Conservation (phyloP, 75 land plant species). For the Selaginella moellendorffii region DNA sequence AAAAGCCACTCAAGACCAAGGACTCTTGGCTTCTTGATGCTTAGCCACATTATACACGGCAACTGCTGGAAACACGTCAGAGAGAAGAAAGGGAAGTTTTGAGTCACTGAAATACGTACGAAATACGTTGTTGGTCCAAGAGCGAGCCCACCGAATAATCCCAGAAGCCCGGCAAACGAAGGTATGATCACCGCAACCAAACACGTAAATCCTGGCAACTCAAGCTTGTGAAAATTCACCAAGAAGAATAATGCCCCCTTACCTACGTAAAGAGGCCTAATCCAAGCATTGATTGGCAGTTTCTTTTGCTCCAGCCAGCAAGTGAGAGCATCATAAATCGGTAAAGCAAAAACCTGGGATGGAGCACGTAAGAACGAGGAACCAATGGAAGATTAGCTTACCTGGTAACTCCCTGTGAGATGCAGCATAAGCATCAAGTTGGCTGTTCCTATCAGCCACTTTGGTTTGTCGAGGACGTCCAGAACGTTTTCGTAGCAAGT, state of each 20-base stretch:
- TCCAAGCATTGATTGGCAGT: constrained; percentile 31
- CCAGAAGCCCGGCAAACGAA: constrained; percentile 45
- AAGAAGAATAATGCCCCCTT: constrained; percentile 19
- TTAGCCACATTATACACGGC: constrained; percentile 78
- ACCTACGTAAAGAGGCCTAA: constrained; percentile 46
- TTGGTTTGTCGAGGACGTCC: background rate
- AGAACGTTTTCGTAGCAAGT: background rate
- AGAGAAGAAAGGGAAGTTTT: too few relatives aligned
- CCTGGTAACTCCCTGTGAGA: background rate
- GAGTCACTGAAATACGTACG: constrained; percentile 27
- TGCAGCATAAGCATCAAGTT: background rate
- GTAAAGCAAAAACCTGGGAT: constrained; percentile 68
- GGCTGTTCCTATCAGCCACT: background rate
- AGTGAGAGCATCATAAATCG: constrained; percentile 52
- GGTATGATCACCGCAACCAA: constrained; percentile 42
- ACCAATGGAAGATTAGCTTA: too few relatives aligned
- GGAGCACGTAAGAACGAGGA: too few relatives aligned
- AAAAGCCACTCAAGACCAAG: constrained; percentile 48
- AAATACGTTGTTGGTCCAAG: constrained; percentile 60
- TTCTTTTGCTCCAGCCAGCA: constrained; percentile 24
- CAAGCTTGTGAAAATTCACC: background rate
- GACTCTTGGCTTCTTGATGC: constrained; percentile 48
- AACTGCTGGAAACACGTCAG: constrained; percentile 22
- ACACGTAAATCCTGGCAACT: constrained; percentile 32
- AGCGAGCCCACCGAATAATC: constrained; percentile 62